Conservation (phyloP, 345 rosid genomes). For the Syzygium oleosum region DNA sequence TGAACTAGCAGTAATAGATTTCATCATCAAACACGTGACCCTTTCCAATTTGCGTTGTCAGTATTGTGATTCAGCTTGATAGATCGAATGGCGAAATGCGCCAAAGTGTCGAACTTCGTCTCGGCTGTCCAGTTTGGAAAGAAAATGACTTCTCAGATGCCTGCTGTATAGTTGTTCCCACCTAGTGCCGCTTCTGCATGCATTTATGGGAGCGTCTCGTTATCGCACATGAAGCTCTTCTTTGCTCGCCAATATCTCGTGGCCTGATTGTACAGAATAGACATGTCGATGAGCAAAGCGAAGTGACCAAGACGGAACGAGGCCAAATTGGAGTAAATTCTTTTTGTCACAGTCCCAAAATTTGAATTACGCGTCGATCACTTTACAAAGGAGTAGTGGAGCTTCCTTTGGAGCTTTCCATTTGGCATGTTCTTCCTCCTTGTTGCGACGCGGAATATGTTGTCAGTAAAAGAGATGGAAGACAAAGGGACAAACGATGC, state of each 20-base stretch:
- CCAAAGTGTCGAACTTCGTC: neutral
- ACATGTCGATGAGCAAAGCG: slow-evolving; percentile 25
- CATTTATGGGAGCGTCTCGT: neutral
- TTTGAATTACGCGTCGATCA: neutral
- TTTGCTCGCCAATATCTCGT: neutral
- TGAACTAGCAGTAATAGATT: neutral
- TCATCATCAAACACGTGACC: neutral
- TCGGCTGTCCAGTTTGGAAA: neutral
- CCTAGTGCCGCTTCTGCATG: neutral
- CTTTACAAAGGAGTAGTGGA: neutral
- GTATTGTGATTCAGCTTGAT: neutral
- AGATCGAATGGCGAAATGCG: neutral
- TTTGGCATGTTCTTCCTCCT: neutral
- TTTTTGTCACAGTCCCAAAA: neutral
- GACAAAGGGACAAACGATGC: slow-evolving; percentile 9
- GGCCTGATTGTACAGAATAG: neutral
- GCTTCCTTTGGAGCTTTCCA: neutral
- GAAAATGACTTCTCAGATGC: neutral
- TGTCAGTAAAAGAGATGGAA: neutral
- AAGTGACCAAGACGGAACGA: slow-evolving; percentile 14
- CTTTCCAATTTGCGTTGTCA: neutral
- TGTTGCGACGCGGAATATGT: neutral
- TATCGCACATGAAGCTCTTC: neutral
- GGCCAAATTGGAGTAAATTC: neutral
- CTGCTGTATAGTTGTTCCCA: neutral